A percentile compares a stretch with the other conserved stretches of the same genome.
phyloP scores from a whole-genome alignment of 495 filamentous ascomycete genomes.

The Barbatosphaeria neglecta region DNA sequence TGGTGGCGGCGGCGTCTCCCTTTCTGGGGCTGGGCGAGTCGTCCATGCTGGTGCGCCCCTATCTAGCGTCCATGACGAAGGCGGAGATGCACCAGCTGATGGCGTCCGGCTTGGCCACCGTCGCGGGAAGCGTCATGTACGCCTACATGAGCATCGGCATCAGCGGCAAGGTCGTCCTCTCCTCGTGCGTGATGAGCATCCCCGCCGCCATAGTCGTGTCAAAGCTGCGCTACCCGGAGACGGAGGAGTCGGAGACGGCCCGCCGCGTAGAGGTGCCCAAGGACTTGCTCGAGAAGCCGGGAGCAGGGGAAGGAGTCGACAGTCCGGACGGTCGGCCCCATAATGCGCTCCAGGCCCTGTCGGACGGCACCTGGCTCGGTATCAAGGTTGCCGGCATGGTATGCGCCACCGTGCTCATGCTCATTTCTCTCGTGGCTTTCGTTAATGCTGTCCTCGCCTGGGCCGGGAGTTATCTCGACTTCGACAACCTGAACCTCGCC shows the following conservation, averaged over 20 bases:
- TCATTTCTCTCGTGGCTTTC: constrained; percentile 63
- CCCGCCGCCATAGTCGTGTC: constrained; percentile 69
- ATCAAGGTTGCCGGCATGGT: constrained; percentile 77
- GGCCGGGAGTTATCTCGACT: constrained; percentile 73
- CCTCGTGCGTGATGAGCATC: constrained; percentile 75
- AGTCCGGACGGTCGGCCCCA: constrained; percentile 24
- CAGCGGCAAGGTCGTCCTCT: constrained; percentile 65
- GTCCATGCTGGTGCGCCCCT: constrained; percentile 74
- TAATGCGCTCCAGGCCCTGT: constrained; percentile 71
- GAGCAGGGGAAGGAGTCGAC: constrained; percentile 44
- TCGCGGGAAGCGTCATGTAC: constrained; percentile 56
- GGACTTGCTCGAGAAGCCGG: background rate
- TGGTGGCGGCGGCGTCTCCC: constrained; percentile 74
- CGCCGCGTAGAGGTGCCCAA: constrained; percentile 59
- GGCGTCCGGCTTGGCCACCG: constrained; percentile 49
- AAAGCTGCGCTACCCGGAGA: constrained; percentile 72
- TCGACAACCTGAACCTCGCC: constrained; percentile 56
- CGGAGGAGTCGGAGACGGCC: constrained; percentile 64
- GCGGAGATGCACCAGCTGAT: constrained; percentile 80
- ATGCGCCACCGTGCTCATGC: constrained; percentile 57
- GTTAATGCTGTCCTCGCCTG: constrained; percentile 64
- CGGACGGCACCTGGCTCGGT: constrained; percentile 70
- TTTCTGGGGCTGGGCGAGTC: constrained; percentile 84
- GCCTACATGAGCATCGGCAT: constrained; percentile 65
- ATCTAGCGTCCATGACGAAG: constrained; percentile 62